Base-by-base conservation (phyloP, 352 stramenopile genomes). In the Pythium phragmiticola region DNA sequence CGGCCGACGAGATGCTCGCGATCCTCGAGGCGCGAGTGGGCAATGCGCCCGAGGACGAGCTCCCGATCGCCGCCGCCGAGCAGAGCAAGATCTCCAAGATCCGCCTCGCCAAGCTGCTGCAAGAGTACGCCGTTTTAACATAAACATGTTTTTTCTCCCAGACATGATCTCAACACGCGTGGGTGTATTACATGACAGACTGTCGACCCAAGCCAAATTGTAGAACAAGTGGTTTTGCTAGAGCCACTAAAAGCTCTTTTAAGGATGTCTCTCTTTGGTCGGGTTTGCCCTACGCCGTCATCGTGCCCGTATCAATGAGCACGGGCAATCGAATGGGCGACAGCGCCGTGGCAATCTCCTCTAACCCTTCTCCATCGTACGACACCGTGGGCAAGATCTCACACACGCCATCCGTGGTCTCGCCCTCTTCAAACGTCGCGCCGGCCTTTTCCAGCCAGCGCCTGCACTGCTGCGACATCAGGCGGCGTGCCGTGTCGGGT, bases 331-430 rank as follows among this genome's bases (percentile, higher is more conserved):
- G 61, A 55, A 87, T 84, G 3, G 74, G 78, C 12, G 75, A 87
- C 54, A 75, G 65, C 3, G 43, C 63, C 14, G 59, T 66, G 7
- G 70, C 74, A 23, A 80, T 55, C 96, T 67, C 69, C 23, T 84
- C 73, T 13, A 97, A 63, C 6, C 83, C 86, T 78, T 97, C 91
- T 37, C 91, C 91, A 37, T 76, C 82, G 69, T 94, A 96, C 17
- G 90, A 97, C 9, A 96, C 75, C 23, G 95, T 63, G 7, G 91
- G 88, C 4, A 85, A 93, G 56, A 98, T 86, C 69, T 97, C 91
- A 54, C 77, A 80, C n/a, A 79, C 64, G 4, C 69, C 72, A 43
- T 75, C 75, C 14, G 39, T 71, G 16, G 66, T 39, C 34, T 39
- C 34, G 34, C 7, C 34, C 9, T 76, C 57, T 33, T 98, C 91